Base-by-base conservation (phyloP, 2,329 filamentous ascomycete species). In the Cladorrhinum sp. region DNA sequence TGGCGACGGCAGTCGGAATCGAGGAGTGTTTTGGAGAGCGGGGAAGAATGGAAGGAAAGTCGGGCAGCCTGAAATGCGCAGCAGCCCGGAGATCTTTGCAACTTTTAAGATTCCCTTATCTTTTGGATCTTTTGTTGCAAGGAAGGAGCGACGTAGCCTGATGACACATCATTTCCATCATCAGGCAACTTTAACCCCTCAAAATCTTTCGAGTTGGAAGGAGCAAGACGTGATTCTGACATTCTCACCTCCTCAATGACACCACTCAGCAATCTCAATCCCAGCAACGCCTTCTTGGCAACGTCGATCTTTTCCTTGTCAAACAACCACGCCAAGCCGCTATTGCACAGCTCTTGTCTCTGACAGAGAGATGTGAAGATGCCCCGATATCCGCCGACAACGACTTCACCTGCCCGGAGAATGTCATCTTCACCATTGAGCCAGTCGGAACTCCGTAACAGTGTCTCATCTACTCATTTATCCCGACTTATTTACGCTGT, bases 1-100 rank as follows among this genome's bases (percentile, higher is more conserved):
- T 66, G 62, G 62, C 64, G 57, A 63, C 60, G 62, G 62, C 62
- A 62, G 59, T 61, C 57, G 51, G 55, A 51, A 46, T 46, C 30
- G 56, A 57, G 54, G 9, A 57, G 23, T 6, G 9, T 5, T 55
- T 30, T 30, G 24, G 24, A 21, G 52, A 18, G 28, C 14, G 24
- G 20, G 53, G 33, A 55, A 8, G 53, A n/a, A 20, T 23, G n/a
- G 52, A 12, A 42, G 53, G 53, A 30, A 46, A 55, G 21, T 42
- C 4, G 36, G 6, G 36, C 12, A 42, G 36, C 12, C n/a, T n/a
- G n/a, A n/a, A n/a, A n/a, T n/a, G n/a, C n/a, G n/a, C n/a, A n/a
- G n/a, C n/a, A n/a, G n/a, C n/a, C n/a, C n/a, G n/a, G n/a, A 42
- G n/a, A 42, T 42, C 36, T 28, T 28, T 28, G 26, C 26, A 28